Percentiles rank a stretch among this genome's conserved stretches.
Evolutionary conservation across 768 basidiomycete genomes (phyloP).

Genomic region (Leccinum aurantiacum): DNA sequence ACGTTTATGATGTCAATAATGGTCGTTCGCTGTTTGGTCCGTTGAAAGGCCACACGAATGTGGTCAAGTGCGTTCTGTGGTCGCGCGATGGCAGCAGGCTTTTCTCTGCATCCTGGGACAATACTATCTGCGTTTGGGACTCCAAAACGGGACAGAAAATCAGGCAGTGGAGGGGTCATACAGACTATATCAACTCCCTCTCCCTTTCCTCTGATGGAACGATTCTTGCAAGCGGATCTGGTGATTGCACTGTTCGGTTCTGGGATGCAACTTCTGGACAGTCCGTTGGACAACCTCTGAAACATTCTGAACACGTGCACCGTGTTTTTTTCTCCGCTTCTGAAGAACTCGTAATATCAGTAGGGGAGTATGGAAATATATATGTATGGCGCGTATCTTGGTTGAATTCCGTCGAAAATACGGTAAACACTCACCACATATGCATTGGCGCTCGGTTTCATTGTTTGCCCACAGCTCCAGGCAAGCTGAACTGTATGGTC

Average conservation of each 20-base stretch:
- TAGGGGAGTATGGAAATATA: not conserved
- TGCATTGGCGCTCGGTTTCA: too few species aligned
- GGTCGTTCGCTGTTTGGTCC: too few species aligned
- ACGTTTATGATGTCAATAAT: too few species aligned
- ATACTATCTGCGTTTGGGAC: not conserved
- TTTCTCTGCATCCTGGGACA: too few species aligned
- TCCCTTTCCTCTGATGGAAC: not conserved
- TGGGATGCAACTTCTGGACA: not conserved
- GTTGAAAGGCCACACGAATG: too few species aligned
- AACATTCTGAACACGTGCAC: not conserved
- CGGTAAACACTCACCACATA: too few species aligned
- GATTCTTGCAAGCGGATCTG: not conserved
- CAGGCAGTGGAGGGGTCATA: not conserved
- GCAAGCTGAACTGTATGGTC: too few species aligned
- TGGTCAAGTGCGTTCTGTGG: too few species aligned
- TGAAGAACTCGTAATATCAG: too few species aligned
- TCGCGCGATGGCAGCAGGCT: too few species aligned
- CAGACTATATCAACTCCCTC: not conserved
- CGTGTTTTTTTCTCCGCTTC: not conserved
- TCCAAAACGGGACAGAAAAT: not conserved
- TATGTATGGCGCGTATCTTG: not conserved
- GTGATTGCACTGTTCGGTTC: not conserved
- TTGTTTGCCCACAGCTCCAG: too few species aligned
- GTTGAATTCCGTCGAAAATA: too few species aligned
- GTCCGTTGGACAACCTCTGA: not conserved